Evolutionary conservation across 1,139 yeast species (phyloP).

Genomic region (Nakaseomyces kungkrabaensis): DNA sequence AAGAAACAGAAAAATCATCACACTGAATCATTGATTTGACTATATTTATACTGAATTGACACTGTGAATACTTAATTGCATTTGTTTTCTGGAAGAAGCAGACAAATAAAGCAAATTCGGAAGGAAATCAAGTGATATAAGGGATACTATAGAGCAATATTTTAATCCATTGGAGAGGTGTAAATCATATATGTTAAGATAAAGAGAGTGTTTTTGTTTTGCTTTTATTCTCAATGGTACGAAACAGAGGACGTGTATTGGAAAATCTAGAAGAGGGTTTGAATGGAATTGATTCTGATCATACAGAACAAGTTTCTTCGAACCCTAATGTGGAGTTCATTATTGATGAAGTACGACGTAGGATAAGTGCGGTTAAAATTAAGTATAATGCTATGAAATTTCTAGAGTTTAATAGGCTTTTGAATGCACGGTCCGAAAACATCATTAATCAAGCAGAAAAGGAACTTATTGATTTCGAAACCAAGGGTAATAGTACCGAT

Average conservation of each 20-base stretch:
- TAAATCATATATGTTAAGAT: no score
- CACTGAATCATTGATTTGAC: no score
- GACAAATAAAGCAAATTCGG: no score
- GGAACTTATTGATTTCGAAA: neutral
- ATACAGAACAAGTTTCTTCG: neutral
- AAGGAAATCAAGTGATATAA: no score
- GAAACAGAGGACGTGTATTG: neutral
- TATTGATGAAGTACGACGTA: neutral
- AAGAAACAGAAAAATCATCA: no score
- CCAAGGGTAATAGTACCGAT: slow-evolving; percentile 5
- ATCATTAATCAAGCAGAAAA: slow-evolving; percentile 3
- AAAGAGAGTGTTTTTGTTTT: no score
- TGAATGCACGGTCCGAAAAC: slow-evolving; percentile 7
- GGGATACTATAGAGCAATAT: no score
- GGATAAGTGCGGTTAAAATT: slow-evolving; percentile 11
- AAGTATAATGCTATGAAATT: slow-evolving; percentile 21
- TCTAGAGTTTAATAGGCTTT: slow-evolving; percentile 17
- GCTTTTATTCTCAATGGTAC: neutral
- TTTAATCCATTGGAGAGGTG: no score
- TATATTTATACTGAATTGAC: no score
- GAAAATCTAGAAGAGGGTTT: neutral
- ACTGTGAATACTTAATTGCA: no score
- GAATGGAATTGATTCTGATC: neutral
- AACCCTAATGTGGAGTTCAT: slow-evolving; percentile 2
- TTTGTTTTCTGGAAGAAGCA: no score